These are phyloP conservation scores for Brassica carinata DNA, from an alignment of 345 rosid species.

Conservation along the genomic window DNA sequence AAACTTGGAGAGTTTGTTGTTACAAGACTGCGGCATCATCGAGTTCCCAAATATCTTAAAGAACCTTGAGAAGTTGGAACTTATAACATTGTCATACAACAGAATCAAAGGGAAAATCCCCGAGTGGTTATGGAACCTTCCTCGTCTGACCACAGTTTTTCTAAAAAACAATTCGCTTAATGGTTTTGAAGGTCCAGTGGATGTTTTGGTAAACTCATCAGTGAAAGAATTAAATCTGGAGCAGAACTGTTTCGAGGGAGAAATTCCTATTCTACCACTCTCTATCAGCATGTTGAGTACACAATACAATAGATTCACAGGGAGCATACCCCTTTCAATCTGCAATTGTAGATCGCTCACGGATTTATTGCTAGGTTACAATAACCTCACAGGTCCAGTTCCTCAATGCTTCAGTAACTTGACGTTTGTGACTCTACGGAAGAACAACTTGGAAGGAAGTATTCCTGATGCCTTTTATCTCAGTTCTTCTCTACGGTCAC, in stretches of 20 bases:
- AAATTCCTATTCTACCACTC: not conserved
- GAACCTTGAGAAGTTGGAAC: not conserved
- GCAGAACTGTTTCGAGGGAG: not conserved
- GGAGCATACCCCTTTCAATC: not conserved
- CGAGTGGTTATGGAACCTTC: not conserved
- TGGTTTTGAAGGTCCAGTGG: not conserved
- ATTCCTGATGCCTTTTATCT: not conserved
- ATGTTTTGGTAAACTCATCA: not conserved
- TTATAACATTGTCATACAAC: not conserved
- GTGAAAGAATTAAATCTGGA: not conserved
- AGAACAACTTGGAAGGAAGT: not conserved
- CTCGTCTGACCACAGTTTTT: not conserved
- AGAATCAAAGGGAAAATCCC: not conserved
- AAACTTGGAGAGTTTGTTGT: not conserved
- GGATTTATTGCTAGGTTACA: not conserved
- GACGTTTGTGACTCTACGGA: not conserved
- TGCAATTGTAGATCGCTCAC: not conserved
- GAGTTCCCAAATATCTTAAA: not conserved
- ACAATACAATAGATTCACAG: not conserved
- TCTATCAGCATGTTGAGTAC: not conserved
- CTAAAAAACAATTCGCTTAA: not conserved
- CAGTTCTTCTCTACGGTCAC: not conserved
- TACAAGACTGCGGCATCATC: not conserved
- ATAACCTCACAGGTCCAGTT: constrained; percentile 5
- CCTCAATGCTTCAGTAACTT: constrained; percentile 10